Base-by-base conservation (phyloP, 495 filamentous ascomycete genomes). In the Lepraria neglecta region DNA sequence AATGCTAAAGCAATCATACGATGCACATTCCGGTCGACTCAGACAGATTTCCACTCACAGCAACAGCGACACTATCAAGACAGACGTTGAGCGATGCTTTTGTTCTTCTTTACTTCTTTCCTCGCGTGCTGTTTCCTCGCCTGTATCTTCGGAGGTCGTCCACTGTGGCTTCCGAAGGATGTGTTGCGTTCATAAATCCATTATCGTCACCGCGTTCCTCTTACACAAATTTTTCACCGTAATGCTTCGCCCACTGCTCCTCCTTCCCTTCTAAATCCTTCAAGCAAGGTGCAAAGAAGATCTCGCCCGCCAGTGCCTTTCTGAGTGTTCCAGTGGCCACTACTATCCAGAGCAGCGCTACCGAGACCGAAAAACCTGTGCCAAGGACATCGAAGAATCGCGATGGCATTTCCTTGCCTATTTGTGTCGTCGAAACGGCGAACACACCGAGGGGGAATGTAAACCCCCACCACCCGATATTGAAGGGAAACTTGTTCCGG, bases 401-500 rank as follows among this genome's bases (percentile, higher is more conserved):
- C 6, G 78, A 84, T 2, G 73, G 72, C 44, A 84, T 66, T 62
- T 82, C 80, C 40, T 72, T 61, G 4, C 74, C 81, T 9, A 85
- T 62, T 48, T 74, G 67, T 14, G 68, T 71, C 1, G 84, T 84
- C 28, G 75, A 73, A 6, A 74, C 65, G 0, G 82, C 74, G 65
- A 79, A 83, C 5, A 65, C 63, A 15, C n/a, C 82, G 28, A 85
- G 62, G 0, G 84, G 84, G 56, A 87, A 87, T 2, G 77, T 83
- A 55, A 87, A 86, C 4, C 78, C 80, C 84, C 84, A 87, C 83
- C 84, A 87, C 1, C 84, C 84, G 66, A 86, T 80, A 58, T 86
- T 86, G 68, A 87, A 87, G 0, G 84, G 82, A 53, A 87, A 85
- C 14, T 64, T 75, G 54, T 67, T 73, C 11, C 71, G 66, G 7